A percentile compares a stretch with the other conserved stretches of the same genome.
phyloP scores from a whole-genome alignment of 345 rosid species.

The Eucalyptus decipiens region DNA sequence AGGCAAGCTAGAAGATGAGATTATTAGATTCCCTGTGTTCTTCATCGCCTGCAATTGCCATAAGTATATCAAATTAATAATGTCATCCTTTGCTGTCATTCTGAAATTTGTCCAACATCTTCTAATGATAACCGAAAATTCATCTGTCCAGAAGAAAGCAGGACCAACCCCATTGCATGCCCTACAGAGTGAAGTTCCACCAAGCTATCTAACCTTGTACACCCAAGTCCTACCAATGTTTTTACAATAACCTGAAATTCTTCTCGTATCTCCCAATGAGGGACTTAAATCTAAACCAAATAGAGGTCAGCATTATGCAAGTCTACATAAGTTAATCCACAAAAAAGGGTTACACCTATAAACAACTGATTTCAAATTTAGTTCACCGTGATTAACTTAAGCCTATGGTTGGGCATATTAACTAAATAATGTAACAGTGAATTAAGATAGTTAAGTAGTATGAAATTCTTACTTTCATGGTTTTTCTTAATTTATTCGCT shows the following conservation, averaged over 20 bases:
- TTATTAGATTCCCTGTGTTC: background rate
- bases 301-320: background rate
- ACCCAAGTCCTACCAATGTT: background rate
- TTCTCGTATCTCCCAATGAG: background rate
- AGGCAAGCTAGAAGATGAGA: background rate
- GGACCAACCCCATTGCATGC: background rate
- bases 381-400: background rate
- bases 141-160: background rate
- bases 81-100: background rate
- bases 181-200: background rate
- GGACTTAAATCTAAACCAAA: background rate
- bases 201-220: background rate
- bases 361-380: background rate
- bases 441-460: background rate
- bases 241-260: background rate
- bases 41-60: background rate
- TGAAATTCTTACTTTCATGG: background rate
- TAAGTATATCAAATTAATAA: background rate
- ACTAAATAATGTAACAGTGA: background rate
- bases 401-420: background rate
- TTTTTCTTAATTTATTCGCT: background rate
- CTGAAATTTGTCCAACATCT: background rate
- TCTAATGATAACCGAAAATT: background rate
- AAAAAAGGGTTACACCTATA: background rate
- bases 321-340: background rate